phyloP scores from a whole-genome alignment of 768 basidiomycete species.

The Wakefieldia striispora region DNA sequence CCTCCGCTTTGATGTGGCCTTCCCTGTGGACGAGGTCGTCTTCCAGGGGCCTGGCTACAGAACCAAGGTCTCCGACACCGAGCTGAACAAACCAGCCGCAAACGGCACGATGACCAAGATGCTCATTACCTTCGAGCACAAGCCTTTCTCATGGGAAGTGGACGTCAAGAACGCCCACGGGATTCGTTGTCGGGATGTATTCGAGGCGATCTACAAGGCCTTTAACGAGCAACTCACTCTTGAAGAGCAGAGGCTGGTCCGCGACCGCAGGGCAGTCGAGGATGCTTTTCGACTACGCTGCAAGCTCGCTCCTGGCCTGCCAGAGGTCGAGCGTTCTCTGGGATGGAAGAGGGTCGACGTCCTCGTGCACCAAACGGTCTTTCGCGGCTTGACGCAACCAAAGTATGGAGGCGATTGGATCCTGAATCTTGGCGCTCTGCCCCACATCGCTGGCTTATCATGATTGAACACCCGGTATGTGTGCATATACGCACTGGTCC shows the following conservation, averaged over 20 bases:
- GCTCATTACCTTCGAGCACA: conserved; percentile 42
- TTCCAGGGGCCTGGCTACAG: conserved; percentile 26
- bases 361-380: conserved; percentile 50
- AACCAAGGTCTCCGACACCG: conserved; percentile 34
- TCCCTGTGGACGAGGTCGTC: conserved; percentile 36
- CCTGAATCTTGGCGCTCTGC: conserved; percentile 28
- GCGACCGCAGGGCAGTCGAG: conserved; percentile 32
- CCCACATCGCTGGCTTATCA: conserved; percentile 6
- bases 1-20: conserved; percentile 51
- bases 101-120: conserved; percentile 47
- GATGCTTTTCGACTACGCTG: conserved; percentile 48
- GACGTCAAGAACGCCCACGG: conserved; percentile 42
- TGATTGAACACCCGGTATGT: conserved; percentile 17
- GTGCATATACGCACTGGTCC: background rate
- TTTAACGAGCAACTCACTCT: conserved; percentile 44
- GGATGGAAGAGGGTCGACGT: conserved; percentile 60
- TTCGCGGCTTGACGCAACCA: conserved; percentile 47
- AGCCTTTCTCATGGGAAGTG: conserved; percentile 40
- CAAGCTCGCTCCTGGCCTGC: conserved; percentile 38
- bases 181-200: conserved; percentile 57
- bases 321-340: conserved; percentile 40
- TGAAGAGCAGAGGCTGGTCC: conserved; percentile 40
- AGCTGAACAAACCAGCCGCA: conserved; percentile 43
- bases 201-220: conserved; percentile 52
- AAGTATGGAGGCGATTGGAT: conserved; percentile 36